Conservation (phyloP, 1,284 basidiomycete genomes). For the Chalciporus sp. region DNA sequence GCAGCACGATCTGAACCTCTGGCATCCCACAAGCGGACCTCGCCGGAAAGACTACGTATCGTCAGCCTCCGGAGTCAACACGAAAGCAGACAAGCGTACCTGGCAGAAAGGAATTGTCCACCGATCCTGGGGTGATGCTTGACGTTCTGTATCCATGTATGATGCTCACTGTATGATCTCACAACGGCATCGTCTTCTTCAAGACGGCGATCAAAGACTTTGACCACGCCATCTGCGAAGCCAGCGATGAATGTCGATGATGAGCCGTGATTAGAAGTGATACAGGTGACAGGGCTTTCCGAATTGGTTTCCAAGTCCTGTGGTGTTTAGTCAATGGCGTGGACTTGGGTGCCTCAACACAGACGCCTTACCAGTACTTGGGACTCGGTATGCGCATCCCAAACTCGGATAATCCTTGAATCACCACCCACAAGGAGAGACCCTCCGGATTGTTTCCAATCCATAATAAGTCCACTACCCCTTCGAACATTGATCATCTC, state of each 20-base stretch:
- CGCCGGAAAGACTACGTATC: slow-evolving; percentile 76
- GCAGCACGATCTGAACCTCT: slow-evolving; percentile 67
- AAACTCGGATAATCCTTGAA: slow-evolving; percentile 85
- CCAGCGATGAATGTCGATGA: slow-evolving; percentile 86
- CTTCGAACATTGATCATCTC: slow-evolving; percentile 75
- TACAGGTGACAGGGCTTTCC: slow-evolving; percentile 86
- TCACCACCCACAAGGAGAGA: slow-evolving; percentile 90
- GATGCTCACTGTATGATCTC: slow-evolving; percentile 81
- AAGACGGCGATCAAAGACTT: slow-evolving; percentile 90
- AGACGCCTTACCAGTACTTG: slow-evolving; percentile 66
- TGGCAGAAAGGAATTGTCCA: slow-evolving; percentile 86
- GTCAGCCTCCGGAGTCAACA: background rate
- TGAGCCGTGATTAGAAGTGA: slow-evolving; percentile 80
- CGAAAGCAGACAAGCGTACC: slow-evolving; percentile 50
- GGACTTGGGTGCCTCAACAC: background rate
- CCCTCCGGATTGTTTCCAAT: slow-evolving; percentile 93
- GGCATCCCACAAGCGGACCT: slow-evolving; percentile 92
- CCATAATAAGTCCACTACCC: slow-evolving; percentile 84
- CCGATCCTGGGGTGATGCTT: slow-evolving; percentile 79
- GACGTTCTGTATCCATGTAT: slow-evolving; percentile 91
- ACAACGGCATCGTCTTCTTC: slow-evolving; percentile 87
- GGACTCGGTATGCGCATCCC: slow-evolving; percentile 94
- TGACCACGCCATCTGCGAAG: slow-evolving; percentile 91
- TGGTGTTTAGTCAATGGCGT: slow-evolving; percentile 1
- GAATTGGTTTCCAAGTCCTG: slow-evolving; percentile 89